These are phyloP conservation scores for Austroboletus rostrupii DNA, from an alignment of 1,284 basidiomycete species.

Conservation along the genomic window DNA sequence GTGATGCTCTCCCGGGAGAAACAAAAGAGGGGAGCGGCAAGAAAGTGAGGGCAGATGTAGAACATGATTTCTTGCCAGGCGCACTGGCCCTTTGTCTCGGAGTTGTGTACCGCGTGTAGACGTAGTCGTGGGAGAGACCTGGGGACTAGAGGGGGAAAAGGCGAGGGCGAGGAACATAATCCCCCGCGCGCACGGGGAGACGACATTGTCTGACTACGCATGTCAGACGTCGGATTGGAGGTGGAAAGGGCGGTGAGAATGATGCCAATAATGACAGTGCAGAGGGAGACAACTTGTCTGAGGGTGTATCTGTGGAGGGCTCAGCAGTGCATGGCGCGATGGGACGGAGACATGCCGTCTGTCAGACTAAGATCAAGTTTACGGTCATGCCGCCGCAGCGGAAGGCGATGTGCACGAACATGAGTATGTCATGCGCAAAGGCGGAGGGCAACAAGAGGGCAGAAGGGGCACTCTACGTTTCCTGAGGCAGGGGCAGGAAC, in stretches of 20 bases:
- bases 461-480: slow-evolving; percentile 68
- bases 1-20: slow-evolving; percentile 51
- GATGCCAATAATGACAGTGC: too few species aligned
- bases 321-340: too few species aligned
- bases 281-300: too few species aligned
- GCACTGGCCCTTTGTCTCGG: slow-evolving; percentile 26
- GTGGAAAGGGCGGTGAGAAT: not conserved
- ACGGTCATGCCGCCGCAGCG: slow-evolving; percentile 86
- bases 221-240: not conserved
- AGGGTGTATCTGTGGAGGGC: too few species aligned
- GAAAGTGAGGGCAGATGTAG: slow-evolving; percentile 78
- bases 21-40: slow-evolving; percentile 70
- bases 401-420: slow-evolving; percentile 94
- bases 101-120: slow-evolving; percentile 59
- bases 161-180: slow-evolving; percentile 57
- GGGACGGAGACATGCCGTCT: too few species aligned
- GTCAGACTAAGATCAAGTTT: slow-evolving; percentile 71
- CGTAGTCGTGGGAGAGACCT: slow-evolving; percentile 84
- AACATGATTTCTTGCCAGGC: slow-evolving; percentile 91
- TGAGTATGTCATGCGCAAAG: slow-evolving; percentile 83
- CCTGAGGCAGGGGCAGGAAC: slow-evolving; percentile 47
- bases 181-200: slow-evolving; percentile 61
- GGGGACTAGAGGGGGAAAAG: slow-evolving; percentile 79
- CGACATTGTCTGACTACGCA: not conserved
- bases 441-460: slow-evolving; percentile 79